Conservation (phyloP, 106 monocot species). For the Allium sativum region DNA sequence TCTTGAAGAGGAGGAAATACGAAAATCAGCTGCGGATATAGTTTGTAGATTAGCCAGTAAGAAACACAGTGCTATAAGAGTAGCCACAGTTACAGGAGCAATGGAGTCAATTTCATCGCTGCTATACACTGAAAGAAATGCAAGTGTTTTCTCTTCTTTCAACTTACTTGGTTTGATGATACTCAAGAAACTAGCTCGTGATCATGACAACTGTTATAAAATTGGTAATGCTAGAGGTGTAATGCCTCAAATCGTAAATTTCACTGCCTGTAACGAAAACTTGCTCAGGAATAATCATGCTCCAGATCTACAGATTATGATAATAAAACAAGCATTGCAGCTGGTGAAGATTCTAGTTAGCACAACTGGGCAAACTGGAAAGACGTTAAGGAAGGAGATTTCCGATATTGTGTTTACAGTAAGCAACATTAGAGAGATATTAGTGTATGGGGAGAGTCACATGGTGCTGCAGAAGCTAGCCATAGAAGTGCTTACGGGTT, state of each 20-base stretch:
- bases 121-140: background rate
- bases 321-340: slow-evolving; percentile 3
- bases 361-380: slow-evolving; percentile 8
- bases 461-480: slow-evolving; percentile 10
- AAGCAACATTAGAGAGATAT: slow-evolving; percentile 10
- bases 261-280: slow-evolving; percentile 1
- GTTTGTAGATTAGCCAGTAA: slow-evolving; percentile 7
- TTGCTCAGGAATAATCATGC: slow-evolving; percentile 20
- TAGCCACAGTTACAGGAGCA: slow-evolving; percentile 7
- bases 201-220: slow-evolving; percentile 9
- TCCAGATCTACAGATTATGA: slow-evolving; percentile 8
- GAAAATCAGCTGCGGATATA: slow-evolving; percentile 8
- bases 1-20: slow-evolving; percentile 6
- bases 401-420: slow-evolving; percentile 10
- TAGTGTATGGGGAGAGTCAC: slow-evolving; percentile 11
- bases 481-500: slow-evolving; percentile 13
- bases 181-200: slow-evolving; percentile 6
- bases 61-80: slow-evolving; percentile 8
- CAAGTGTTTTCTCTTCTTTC: slow-evolving; percentile 6
- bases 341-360: slow-evolving; percentile 11
- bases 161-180: slow-evolving; percentile 7
- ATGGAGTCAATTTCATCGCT: slow-evolving; percentile 17
- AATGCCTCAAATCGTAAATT: slow-evolving; percentile 6
- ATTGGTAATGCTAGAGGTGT: slow-evolving; percentile 10
- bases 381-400: slow-evolving; percentile 9